phyloP scores from a whole-genome alignment of 495 filamentous ascomycete genomes.

The Aspergillus saccharolyticus region DNA sequence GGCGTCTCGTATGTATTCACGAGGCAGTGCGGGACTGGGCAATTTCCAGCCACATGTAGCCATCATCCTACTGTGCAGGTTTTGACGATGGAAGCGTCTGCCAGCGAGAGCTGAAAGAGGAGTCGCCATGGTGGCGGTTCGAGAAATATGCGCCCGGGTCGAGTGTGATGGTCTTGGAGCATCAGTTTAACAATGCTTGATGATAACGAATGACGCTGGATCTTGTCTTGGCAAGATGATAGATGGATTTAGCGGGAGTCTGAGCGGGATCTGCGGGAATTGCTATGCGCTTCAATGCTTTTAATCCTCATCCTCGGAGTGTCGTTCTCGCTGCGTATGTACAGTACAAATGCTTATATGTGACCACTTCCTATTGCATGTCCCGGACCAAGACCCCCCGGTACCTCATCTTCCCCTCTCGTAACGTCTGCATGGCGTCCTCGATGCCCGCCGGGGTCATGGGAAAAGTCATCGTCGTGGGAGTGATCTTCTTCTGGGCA shows the following conservation, averaged over 20 bases:
- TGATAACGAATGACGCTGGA: too few species aligned
- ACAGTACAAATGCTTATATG: background rate
- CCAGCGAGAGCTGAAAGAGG: slow-evolving; percentile 11
- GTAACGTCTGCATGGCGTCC: slow-evolving; percentile 45
- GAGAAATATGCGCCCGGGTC: slow-evolving; percentile 10
- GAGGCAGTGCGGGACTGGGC: background rate
- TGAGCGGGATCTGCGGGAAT: background rate
- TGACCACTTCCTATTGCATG: background rate
- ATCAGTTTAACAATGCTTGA: too few species aligned
- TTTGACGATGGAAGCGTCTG: slow-evolving; percentile 10
- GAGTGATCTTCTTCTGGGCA: slow-evolving; percentile 41
- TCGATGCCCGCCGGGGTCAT: slow-evolving; percentile 50
- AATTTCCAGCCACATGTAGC: background rate
- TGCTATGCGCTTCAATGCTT: background rate
- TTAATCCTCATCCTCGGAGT: background rate
- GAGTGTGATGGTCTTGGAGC: slow-evolving; percentile 5
- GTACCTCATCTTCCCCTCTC: slow-evolving; percentile 48
- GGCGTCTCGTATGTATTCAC: background rate
- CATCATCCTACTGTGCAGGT: slow-evolving; percentile 5
- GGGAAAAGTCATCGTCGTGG: slow-evolving; percentile 43
- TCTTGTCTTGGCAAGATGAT: too few species aligned
- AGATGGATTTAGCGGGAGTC: background rate
- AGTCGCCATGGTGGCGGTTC: slow-evolving; percentile 5
- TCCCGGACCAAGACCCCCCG: slow-evolving; percentile 28
- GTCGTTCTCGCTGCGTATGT: background rate